phyloP scores from a whole-genome alignment of 2,329 filamentous ascomycete species.

The Sporothrix luriei region DNA sequence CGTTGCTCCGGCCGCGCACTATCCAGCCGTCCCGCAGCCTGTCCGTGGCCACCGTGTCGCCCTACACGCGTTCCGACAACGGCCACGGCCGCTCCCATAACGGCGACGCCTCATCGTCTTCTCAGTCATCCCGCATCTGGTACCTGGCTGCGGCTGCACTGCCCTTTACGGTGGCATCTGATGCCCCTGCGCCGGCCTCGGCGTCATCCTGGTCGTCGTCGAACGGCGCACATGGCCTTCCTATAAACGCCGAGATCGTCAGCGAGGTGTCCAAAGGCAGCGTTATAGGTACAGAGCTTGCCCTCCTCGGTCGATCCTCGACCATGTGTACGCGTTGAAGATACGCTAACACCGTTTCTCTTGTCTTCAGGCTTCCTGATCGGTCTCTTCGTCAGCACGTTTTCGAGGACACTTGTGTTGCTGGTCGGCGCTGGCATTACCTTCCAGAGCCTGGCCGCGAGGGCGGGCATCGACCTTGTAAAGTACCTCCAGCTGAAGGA shows the following conservation, averaged over 20 bases:
- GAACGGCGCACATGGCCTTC: conserved; percentile 24
- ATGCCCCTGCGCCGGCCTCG: background rate
- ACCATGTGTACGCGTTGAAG: background rate
- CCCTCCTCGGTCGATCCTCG: background rate
- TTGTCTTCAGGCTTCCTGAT: conserved; percentile 57
- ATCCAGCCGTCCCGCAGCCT: background rate
- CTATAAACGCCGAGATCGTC: conserved; percentile 44
- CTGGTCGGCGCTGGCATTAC: conserved; percentile 66
- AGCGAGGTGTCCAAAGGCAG: conserved; percentile 59
- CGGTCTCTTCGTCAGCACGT: conserved; percentile 67
- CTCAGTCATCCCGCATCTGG: conserved; percentile 19
- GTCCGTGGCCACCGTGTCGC: background rate
- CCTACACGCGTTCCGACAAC: background rate
- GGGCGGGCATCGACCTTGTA: conserved; percentile 49
- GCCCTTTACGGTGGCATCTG: conserved; percentile 20
- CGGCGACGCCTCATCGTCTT: conserved; percentile 27
- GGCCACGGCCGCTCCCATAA: conserved; percentile 11
- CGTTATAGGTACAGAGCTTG: conserved; percentile 48
- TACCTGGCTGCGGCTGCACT: conserved; percentile 30
- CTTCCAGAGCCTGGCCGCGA: conserved; percentile 49
- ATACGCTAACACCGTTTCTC: background rate
- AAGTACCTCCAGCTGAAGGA: conserved; percentile 46
- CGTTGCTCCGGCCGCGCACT: background rate
- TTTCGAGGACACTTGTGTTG: conserved; percentile 70
- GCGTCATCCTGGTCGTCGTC: conserved; percentile 13